Base-by-base conservation (phyloP, 257 asterid genomes). In the Solanum megistacrolobum region DNA sequence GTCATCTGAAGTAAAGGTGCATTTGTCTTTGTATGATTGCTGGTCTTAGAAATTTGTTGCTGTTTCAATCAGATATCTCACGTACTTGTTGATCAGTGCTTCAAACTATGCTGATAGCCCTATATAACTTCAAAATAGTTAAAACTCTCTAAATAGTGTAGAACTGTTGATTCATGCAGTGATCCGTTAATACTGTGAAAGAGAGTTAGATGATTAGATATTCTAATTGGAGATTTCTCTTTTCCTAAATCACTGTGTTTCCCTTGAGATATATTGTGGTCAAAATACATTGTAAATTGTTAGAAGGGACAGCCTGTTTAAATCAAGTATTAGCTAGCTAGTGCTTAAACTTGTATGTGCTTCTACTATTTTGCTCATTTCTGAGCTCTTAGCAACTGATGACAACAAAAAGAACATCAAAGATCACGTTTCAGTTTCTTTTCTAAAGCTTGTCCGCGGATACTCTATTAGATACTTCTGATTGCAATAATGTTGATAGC, bases 1-100 rank as follows among this genome's bases (percentile, higher is more conserved):
- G 99, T 97, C 98, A 32, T 94, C 98, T 0, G 94, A 95, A 92
- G 99, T 97, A 76, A 97, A 97, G 90, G 99, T 97, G 86, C 82
- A 96, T 88, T 55, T 81, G 38, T 58, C 52, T 83, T 39, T 85
- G 41, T 87, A 76, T 39, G 72, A 14, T 60, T 62, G 5, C 16
- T 71, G 65, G 29, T 55, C 71, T 75, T 39, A 13, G 41, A 48
- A 82, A 48, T 86, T 36, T 69, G 18, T 27, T 35, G 48, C 86
- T 89, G 27, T 43, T 43, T 72, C 48, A 12, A 21, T 78, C 34
- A 7, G 9, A 58, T 31, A 2, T 82, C 16, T 79, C 35, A 32
- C 36, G 82, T 71, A 78, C 7, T 31, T 60, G 65, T 66, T 66
- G 38, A 78, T 78, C 1, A 12, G 34, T 43, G 65, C 12, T 41